Percentiles rank a stretch among this genome's conserved stretches.
phyloP scores from a whole-genome alignment of 2,329 filamentous ascomycete species.

The Didymella pinodella region DNA sequence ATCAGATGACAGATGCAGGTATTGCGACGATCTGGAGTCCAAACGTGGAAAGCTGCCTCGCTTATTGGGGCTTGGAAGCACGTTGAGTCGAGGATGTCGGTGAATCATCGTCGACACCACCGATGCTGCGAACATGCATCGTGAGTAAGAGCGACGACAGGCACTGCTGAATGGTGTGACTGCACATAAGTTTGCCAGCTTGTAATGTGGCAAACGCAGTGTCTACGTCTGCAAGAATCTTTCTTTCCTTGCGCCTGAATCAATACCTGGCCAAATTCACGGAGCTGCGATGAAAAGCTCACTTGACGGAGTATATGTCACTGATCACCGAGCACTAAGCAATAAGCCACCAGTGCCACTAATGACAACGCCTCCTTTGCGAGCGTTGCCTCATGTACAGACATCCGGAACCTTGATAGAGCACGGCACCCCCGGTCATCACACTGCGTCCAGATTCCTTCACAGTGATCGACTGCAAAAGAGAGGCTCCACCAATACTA shows the following conservation, averaged over 20 bases:
- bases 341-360: not conserved
- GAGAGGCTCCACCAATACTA: not conserved
- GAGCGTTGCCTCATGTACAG: not conserved
- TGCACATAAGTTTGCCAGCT: not conserved
- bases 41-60: not conserved
- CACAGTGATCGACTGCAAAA: not conserved
- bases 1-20: not conserved
- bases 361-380: constrained; percentile 2
- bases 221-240: not conserved
- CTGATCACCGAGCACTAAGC: not conserved
- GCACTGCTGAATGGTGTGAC: not conserved
- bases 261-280: not conserved
- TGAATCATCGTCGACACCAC: not conserved
- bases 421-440: not conserved
- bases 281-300: not conserved
- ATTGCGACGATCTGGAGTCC: not conserved
- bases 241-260: not conserved
- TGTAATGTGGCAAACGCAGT: not conserved
- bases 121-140: not conserved
- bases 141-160: not conserved
- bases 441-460: not conserved
- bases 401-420: not conserved
- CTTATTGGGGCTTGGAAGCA: not conserved
- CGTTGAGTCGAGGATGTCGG: not conserved
- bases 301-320: not conserved